Evolutionary conservation across 495 filamentous ascomycete genomes (phyloP), one percentile per base, ranked within the genome.

Genomic region (Margaritispora aquatica): DNA sequence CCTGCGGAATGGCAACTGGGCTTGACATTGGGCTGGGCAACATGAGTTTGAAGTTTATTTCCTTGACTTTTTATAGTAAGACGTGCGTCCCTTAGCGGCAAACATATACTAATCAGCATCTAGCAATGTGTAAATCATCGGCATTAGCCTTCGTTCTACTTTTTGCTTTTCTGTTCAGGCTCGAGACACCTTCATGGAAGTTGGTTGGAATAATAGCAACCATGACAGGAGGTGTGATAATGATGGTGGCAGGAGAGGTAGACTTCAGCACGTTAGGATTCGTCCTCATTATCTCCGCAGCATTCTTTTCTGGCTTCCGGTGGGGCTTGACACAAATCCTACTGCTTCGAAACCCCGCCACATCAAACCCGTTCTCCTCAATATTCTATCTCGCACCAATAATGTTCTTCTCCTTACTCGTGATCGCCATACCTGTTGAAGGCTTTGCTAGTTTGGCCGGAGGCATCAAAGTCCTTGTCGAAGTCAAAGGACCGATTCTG

Each of bases 221-320:
- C 60, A 97, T 99, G 95, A 99, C 92, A 0, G 66, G 85, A 1
- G 95, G 95, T 55, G 95, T 99, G 23, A 80, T 97, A 62, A 96
- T 97, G 92, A 99, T 99, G 95, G 95, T 99, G 2, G 89, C 92
- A 1, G 92, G 92, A 23, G 94, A 99, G 74, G 82, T 92, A n/a
- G 85, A 87, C 31, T 99, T 99, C 79, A 83, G 90, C 62, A 77
- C 85, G 0, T 80, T 92, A 34, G 95, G 95, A 9, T 97, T 99
- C 72, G 69, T 91, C 26, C 85, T 99, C 48, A 85, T 97, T 72
- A 97, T 97, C 69, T 83, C 86, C 17, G 89, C 95, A 19, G 89
- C 92, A 26, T 95, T 94, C 76, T 93, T 96, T 73, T 96, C 90
- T 24, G 95, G 95, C 51, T 96, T 99, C 76, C 89, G 95, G 63